Evolutionary conservation across 140 eudicot species (phyloP).

Genomic region (Oenanthe javanica): DNA sequence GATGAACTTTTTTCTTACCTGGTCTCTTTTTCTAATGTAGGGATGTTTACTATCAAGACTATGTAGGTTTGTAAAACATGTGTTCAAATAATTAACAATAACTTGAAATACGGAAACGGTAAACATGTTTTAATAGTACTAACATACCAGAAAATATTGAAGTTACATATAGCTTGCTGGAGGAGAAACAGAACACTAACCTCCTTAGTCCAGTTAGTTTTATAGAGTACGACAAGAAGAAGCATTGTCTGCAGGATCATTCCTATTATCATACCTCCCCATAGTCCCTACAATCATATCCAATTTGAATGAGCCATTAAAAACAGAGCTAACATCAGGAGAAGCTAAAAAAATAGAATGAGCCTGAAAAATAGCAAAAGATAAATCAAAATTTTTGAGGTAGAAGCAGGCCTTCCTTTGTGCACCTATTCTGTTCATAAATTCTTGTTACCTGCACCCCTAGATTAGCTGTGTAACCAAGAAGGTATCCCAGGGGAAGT

Average conservation of each 20-base stretch:
- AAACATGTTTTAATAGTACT: neutral
- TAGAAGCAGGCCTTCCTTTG: no score
- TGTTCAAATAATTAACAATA: neutral
- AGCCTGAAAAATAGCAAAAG: neutral
- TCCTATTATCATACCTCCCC: conserved; percentile 38
- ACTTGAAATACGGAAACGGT: neutral
- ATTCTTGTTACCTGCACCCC: no score
- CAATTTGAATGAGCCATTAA: neutral
- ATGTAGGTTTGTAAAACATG: neutral
- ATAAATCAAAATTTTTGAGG: neutral
- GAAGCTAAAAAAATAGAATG: neutral
- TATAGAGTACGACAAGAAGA: conserved; percentile 20
- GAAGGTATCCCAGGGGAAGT: conserved; percentile 36
- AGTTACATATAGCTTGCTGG: neutral
- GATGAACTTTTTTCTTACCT: neutral
- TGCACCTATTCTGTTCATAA: no score
- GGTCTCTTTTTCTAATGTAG: neutral
- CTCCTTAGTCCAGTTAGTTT: conserved; percentile 34
- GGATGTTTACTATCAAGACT: neutral
- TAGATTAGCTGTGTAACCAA: conserved; percentile 36
- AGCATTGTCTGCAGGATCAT: conserved; percentile 23
- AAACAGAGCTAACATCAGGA: neutral
- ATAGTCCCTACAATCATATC: conserved; percentile 18
- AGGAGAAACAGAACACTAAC: conserved; percentile 8
- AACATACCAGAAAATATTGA: neutral